Evolutionary conservation across 2,329 filamentous ascomycete genomes (phyloP).

Genomic region (Xylariaceae sp.): DNA sequence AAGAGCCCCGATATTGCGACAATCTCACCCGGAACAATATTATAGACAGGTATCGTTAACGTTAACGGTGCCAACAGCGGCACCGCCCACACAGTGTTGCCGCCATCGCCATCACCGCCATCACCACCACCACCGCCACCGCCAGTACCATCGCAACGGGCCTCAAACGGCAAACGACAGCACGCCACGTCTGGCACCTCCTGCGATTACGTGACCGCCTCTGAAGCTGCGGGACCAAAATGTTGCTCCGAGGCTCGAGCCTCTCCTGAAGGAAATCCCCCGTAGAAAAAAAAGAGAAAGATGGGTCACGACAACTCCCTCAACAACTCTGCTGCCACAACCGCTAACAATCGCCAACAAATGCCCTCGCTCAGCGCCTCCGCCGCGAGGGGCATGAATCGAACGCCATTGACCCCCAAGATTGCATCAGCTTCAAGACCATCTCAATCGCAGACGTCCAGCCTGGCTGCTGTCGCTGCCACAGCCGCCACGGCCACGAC

Average conservation of each 20-base stretch:
- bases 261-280: slow-evolving; percentile 30
- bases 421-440: slow-evolving; percentile 39
- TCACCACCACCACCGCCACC: not conserved
- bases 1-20: slow-evolving; percentile 16
- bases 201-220: not conserved
- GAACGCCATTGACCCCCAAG: slow-evolving; percentile 52
- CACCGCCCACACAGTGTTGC: not conserved
- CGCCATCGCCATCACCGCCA: not conserved
- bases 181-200: not conserved
- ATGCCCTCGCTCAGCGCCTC: slow-evolving; percentile 65
- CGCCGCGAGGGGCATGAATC: slow-evolving; percentile 50
- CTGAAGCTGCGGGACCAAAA: slow-evolving; percentile 38
- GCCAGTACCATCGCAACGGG: not conserved
- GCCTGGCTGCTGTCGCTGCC: slow-evolving; percentile 12
- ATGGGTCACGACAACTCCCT: slow-evolving; percentile 44
- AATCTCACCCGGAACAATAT: slow-evolving; percentile 12
- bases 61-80: not conserved
- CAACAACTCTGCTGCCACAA: slow-evolving; percentile 42
- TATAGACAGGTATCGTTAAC: too few species aligned
- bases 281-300: slow-evolving; percentile 20
- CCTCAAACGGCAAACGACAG: not conserved
- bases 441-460: slow-evolving; percentile 26
- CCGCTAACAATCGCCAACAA: slow-evolving; percentile 53
- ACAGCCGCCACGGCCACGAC: slow-evolving; percentile 16
- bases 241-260: slow-evolving; percentile 33